Conservation (phyloP, 2,329 filamentous ascomycete genomes). For the Nothophoma quercina region DNA sequence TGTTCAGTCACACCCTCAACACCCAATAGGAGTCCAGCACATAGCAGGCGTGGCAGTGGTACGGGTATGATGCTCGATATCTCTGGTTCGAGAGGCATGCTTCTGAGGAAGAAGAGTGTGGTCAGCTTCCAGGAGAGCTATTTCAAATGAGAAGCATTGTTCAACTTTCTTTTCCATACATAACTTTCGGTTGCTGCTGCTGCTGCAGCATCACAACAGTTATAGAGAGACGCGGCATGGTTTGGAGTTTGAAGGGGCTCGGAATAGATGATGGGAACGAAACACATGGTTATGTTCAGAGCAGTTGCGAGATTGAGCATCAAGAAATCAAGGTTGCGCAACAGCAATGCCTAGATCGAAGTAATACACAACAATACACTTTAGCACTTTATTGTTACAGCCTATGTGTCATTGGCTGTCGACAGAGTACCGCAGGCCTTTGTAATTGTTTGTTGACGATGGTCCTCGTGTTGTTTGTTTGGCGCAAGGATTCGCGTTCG, state of each 20-base stretch:
- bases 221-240: background rate
- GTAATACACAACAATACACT: too few species aligned
- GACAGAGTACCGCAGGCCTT: too few species aligned
- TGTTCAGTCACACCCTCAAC: conserved; percentile 11
- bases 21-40: conserved; percentile 17
- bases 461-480: background rate
- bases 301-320: too few species aligned
- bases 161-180: background rate
- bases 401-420: background rate
- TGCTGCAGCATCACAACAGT: background rate
- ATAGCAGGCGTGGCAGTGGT: conserved; percentile 30
- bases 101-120: conserved; percentile 28
- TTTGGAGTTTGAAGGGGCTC: background rate
- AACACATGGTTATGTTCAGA: too few species aligned
- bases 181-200: background rate
- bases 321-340: too few species aligned
- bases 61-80: conserved; percentile 31
- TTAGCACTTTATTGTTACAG: too few species aligned
- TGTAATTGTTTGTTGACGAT: background rate
- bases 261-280: background rate
- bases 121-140: conserved; percentile 9
- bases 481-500: conserved; percentile 7
- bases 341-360: too few species aligned
- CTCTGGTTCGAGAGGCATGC: conserved; percentile 44
- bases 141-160: background rate